Base-by-base conservation (phyloP, 306 rosid species). In the Astragalus membranaceus region DNA sequence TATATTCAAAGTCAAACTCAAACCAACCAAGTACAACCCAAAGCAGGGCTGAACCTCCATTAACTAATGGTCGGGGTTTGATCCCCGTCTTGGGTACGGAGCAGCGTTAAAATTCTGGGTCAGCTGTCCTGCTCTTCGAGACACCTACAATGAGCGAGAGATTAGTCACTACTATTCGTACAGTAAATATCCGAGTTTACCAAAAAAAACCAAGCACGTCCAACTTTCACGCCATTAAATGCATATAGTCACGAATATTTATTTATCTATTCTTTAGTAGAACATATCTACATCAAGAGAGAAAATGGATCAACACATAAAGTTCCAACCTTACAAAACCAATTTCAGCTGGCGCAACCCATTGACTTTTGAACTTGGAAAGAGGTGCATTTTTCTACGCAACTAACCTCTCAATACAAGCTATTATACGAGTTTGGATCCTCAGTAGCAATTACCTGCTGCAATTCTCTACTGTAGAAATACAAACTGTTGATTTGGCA, bases 291-390 rank as follows among this genome's bases (percentile, higher is more conserved):
- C 26, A 16, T 36, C 62, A 55, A 1, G 7, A 54, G 53, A 54
- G 5, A 65, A 47, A 26, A 47, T 65, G 14, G 57, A 35, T 49
- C 8, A 50, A 37, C 56, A 55, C 74, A 39, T 12, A 10, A 14
- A 55, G 47, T 65, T 54, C 5, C 74, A 56, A 66, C 30, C 20
- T 67, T 13, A 6, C 62, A 67, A 23, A 67, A 33, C 59, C 10
- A 36, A 46, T 47, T 37, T 64, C 41, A 12, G 30, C 73, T 54
- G 41, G 33, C 58, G 59, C 66, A 52, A 30, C 35, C 41, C 17
- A 67, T 50, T 76, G 70, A 60, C 65, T 70, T 30, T 32, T 51
- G 72, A 69, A 42, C 12, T 11, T 55, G 15, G n/a, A 5, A 4
- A 35, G 12, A 53, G 20, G 23, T 0, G 9, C 26, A 65, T 13